phyloP scores from a whole-genome alignment of 805 yeast species.

The Myxozyma neotropica region DNA sequence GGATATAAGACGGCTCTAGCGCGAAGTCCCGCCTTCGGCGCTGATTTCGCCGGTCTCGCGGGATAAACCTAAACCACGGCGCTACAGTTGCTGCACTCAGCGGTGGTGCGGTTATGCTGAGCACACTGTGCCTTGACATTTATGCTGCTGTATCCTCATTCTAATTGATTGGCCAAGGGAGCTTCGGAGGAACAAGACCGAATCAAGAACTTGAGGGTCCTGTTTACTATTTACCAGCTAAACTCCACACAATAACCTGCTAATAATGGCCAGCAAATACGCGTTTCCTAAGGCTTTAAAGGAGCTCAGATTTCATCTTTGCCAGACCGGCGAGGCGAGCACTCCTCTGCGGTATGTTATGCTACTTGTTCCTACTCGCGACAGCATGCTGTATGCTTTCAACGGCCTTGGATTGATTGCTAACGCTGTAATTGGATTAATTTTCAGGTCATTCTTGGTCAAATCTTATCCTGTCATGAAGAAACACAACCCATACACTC shows the following conservation, averaged over 20 bases:
- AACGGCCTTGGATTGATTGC: too few relatives aligned
- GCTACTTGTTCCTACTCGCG: not conserved
- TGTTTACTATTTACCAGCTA: not conserved
- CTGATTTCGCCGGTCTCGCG: not conserved
- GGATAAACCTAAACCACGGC: not conserved
- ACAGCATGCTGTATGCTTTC: not conserved
- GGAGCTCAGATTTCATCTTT: constrained; percentile 74
- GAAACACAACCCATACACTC: constrained; percentile 64
- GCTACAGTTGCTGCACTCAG: not conserved
- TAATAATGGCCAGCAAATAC: constrained; percentile 42
- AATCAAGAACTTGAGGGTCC: not conserved
- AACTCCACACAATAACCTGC: not conserved
- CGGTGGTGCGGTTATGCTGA: not conserved
- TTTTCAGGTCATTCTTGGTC: constrained; percentile 58
- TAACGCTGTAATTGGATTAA: too few relatives aligned
- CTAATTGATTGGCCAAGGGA: constrained; percentile 11
- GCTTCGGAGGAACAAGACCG: constrained; percentile 3
- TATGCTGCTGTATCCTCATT: not conserved
- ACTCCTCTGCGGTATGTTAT: constrained; percentile 56
- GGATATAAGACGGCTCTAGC: too few relatives aligned
- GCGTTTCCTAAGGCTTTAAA: constrained; percentile 56
- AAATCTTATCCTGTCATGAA: constrained; percentile 66
- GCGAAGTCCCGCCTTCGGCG: too few relatives aligned
- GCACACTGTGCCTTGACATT: not conserved
- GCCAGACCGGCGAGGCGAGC: constrained; percentile 76